Evolutionary conservation across 208 protist species (phyloP), one percentile per base, ranked within the genome.

Genomic region (Trypanosoma rangeli): DNA sequence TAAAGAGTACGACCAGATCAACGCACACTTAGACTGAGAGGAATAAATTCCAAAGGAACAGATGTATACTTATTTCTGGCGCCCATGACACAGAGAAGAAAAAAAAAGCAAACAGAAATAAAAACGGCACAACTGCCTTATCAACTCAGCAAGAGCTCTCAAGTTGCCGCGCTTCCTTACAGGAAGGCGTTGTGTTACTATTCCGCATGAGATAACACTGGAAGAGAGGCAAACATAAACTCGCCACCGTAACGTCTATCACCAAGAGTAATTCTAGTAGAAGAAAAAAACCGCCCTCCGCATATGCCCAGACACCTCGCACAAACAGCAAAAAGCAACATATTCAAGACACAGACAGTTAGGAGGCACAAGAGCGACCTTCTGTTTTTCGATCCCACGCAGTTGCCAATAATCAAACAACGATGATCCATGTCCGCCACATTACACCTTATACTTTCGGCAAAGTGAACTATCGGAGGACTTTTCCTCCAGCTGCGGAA

Each of bases 381-480:
- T 33, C 70, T 42, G 61, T 85, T 90, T 33, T 62, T 59, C 0
- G 26, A 42, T 46, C 84, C 83, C 33, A 89, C 76, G 55, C 84
- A 90, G 67, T 93, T 93, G 67, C 70, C 57, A n/a, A 90, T 84
- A 16, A 89, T 56, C 46, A 87, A 89, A 64, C 84, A 89, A 61
- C 90, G 84, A 64, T 90, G 84, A 54, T 90, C 80, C 77, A 86
- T 88, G 18, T 31, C 42, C 0, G 65, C 31, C 1, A 93, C 71
- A 42, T 74, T 74, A 46, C 0, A 76, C 66, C 5, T 20, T 72
- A 61, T 84, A 90, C 64, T 76, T 74, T 44, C 75, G 49, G 66
- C 80, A 93, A 56, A 69, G 74, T 13, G 67, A 80, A 42, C 22
- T 18, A n/a, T 5, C n/a, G 46, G 54, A 44, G 16, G 20, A 20